A percentile compares a stretch with the other conserved stretches of the same genome.
Evolutionary conservation across 345 rosid genomes (phyloP).

Genomic region (Carallia pectinifolia): DNA sequence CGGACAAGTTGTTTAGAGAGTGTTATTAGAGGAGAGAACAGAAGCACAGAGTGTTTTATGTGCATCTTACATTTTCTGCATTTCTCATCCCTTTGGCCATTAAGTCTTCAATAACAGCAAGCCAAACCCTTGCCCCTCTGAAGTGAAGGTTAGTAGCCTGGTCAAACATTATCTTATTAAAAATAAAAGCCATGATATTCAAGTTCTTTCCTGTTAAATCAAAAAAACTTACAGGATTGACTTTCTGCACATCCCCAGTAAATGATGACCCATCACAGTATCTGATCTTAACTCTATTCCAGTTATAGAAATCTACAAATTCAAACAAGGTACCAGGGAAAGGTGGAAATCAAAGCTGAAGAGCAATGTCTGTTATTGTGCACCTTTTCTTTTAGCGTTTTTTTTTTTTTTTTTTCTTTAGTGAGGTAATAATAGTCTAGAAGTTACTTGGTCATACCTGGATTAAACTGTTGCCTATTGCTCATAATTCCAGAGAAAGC

Average conservation of each 20-base stretch:
- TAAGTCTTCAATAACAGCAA: constrained; percentile 77
- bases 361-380: background rate
- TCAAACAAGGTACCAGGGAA: background rate
- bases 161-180: constrained; percentile 46
- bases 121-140: constrained; percentile 88
- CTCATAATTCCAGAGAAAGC: constrained; percentile 85
- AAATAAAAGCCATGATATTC: constrained; percentile 7
- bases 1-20: constrained; percentile 8
- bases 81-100: constrained; percentile 76
- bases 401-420: too few relatives aligned
- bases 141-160: constrained; percentile 92
- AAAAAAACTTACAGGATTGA: constrained; percentile 54
- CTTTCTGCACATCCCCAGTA: constrained; percentile 78
- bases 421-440: background rate
- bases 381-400: too few relatives aligned
- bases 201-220: constrained; percentile 2
- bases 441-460: constrained; percentile 43
- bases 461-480: constrained; percentile 56
- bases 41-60: background rate
- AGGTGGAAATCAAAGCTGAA: background rate
- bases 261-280: constrained; percentile 94
- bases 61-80: constrained; percentile 61
- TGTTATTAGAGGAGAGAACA: background rate
- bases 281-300: constrained; percentile 87
- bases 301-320: constrained; percentile 69